Evolutionary conservation across 306 rosid species (phyloP), one percentile per base, ranked within the genome.

Genomic region (Pachyrhizus erosus): DNA sequence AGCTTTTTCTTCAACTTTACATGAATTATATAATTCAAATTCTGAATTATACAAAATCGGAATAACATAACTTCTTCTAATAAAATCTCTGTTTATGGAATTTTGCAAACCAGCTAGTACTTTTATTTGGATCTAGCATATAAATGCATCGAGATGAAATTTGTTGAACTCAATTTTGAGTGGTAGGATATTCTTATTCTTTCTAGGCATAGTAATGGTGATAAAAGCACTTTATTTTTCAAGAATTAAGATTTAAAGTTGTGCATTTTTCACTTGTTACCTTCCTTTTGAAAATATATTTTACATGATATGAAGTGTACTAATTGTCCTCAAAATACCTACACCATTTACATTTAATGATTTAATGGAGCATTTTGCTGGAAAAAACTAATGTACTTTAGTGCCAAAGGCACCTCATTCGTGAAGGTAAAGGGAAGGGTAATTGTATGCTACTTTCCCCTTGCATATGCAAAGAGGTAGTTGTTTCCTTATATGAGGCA

Each of bases 151-250:
- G 24, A 51, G n/a, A 26, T 68, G 69, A 43, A 79, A 26, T 51
- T 67, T 69, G 68, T 24, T 79, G 75, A 37, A 39, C 42, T 12
- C 14, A 52, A 14, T 21, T 23, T 37, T 39, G 11, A 52, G 43
- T 23, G 11, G 20, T n/a, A 34, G 13, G 7, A 66, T 79, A 42
- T 26, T 42, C 9, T 62, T 61, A 23, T 77, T 23, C 69, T 42
- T 8, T 71, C 21, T 40, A 18, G 62, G 49, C 29, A 77, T 27
- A 65, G 51, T 12, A 49, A 73, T 64, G n/a, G 10, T 75, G 51
- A 40, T 27, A 14, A 75, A 75, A 74, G 1, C 76, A 64, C 58
- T 9, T 75, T 18, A n/a, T 75, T 66, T 27, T 13, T 31, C n/a
- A 12, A 40, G 2, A 5, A 46, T 51, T 66, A 18, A 7, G 48